A percentile compares a stretch with the other conserved stretches of the same genome.
phyloP scores from a whole-genome alignment of 2,329 filamentous ascomycete species.

The Arthrinium puccinioides region DNA sequence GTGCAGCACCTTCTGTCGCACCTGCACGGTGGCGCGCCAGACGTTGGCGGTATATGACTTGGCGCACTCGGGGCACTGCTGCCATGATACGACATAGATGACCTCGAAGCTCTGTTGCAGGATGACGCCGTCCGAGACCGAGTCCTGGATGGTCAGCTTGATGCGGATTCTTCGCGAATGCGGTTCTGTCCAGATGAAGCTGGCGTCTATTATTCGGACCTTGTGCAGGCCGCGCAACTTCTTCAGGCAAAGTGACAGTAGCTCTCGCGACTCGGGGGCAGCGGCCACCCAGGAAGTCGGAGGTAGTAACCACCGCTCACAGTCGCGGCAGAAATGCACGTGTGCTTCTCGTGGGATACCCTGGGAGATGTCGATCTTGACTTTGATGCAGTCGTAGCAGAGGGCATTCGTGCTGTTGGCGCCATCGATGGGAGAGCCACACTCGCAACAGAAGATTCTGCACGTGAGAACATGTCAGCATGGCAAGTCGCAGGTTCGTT shows the following conservation, averaged over 20 bases:
- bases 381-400: slow-evolving; percentile 92
- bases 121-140: slow-evolving; percentile 54
- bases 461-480: slow-evolving; percentile 5
- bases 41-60: slow-evolving; percentile 97
- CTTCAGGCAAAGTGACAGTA: slow-evolving; percentile 84
- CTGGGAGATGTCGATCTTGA: slow-evolving; percentile 86
- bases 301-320: slow-evolving; percentile 87
- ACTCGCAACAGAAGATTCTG: slow-evolving; percentile 97
- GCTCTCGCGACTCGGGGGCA: slow-evolving; percentile 78
- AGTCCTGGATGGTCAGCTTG: slow-evolving; percentile 85
- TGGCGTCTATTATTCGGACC: slow-evolving; percentile 90
- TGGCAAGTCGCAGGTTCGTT: too few species aligned
- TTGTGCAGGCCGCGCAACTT: slow-evolving; percentile 82
- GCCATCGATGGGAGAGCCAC: slow-evolving; percentile 90
- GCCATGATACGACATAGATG: slow-evolving; percentile 80
- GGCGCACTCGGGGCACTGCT: slow-evolving; percentile 90
- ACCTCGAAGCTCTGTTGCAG: slow-evolving; percentile 96
- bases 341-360: slow-evolving; percentile 87
- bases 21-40: slow-evolving; percentile 89
- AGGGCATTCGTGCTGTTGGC: slow-evolving; percentile 78
- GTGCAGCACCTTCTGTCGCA: slow-evolving; percentile 93
- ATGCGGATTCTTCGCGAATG: slow-evolving; percentile 89
- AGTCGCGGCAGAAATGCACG: slow-evolving; percentile 88
- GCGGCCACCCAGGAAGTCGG: slow-evolving; percentile 83
- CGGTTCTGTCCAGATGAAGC: slow-evolving; percentile 97